Percentiles rank a stretch among this genome's conserved stretches.
Conservation (phyloP, 257 asterid genomes). For the Eucommia ulmoides region DNA sequence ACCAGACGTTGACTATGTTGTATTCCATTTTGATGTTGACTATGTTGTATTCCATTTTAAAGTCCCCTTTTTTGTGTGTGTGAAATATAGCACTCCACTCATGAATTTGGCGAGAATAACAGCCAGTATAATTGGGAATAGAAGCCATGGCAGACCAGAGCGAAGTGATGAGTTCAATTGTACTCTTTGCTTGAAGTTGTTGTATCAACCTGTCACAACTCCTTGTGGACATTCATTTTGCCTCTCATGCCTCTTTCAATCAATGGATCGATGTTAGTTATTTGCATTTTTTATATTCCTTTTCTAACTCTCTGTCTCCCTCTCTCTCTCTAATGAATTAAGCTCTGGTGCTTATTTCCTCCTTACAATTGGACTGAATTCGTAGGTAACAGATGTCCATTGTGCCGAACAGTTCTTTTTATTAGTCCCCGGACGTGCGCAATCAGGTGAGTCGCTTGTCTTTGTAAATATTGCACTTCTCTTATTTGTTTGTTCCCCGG, state of each 20-base stretch:
- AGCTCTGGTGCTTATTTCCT: neutral
- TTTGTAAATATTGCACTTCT: neutral
- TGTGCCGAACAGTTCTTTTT: conserved; percentile 88
- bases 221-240: conserved; percentile 99
- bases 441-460: conserved; percentile 49
- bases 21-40: neutral
- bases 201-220: conserved; percentile 87
- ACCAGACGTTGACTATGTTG: too few relatives aligned
- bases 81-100: conserved; percentile 45
- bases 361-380: neutral
- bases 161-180: conserved; percentile 95
- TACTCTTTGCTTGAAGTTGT: conserved; percentile 79
- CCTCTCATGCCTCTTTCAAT: conserved; percentile 87
- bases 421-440: conserved; percentile 75
- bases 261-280: conserved; percentile 82
- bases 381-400: conserved; percentile 84
- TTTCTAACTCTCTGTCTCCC: neutral
- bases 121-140: conserved; percentile 26
- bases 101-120: conserved; percentile 42
- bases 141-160: conserved; percentile 43
- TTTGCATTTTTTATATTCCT: neutral
- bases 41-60: neutral
- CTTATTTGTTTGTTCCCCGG: neutral
- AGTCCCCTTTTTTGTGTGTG: neutral
- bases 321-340: conserved; percentile 5